Evolutionary conservation across 176 grass and related monocot genomes (phyloP).

Genomic region (Oryza punctata): DNA sequence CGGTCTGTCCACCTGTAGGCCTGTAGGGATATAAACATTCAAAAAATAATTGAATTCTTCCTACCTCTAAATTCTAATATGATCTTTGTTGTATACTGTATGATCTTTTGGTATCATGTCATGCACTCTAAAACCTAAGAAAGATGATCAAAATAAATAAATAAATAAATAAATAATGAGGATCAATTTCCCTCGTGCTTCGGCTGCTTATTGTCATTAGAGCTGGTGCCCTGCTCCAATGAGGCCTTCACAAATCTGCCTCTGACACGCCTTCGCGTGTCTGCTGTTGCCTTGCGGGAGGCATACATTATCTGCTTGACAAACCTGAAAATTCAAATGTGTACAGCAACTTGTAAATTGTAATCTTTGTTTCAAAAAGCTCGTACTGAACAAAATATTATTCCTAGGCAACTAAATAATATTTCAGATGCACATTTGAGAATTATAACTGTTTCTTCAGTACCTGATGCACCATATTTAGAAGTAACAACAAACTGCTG

Average conservation of each 20-base stretch:
- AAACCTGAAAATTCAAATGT: constrained; percentile 19
- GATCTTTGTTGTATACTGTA: no score
- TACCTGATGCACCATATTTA: no score
- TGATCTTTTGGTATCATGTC: no score
- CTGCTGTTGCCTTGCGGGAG: constrained; percentile 46
- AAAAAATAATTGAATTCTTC: not conserved
- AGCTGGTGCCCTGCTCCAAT: not conserved
- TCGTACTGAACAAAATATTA: not conserved
- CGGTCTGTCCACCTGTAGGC: no score
- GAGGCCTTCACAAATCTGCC: constrained; percentile 46
- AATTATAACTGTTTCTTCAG: not conserved
- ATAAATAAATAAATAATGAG: not conserved
- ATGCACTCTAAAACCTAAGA: not conserved
- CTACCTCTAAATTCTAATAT: not conserved
- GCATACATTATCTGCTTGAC: constrained; percentile 45
- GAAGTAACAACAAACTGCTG: no score
- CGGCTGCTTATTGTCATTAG: not conserved
- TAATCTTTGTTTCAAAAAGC: not conserved
- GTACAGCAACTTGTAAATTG: not conserved
- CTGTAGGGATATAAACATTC: not conserved
- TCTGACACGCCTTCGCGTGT: constrained; percentile 39
- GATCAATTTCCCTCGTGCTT: not conserved
- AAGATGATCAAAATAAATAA: not conserved
- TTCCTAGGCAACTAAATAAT: not conserved
- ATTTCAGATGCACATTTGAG: not conserved